A percentile compares a stretch with the other conserved stretches of the same genome.
These are phyloP conservation scores for Daldinia caldariorum DNA, from an alignment of 495 filamentous ascomycete species.

Conservation along the genomic window DNA sequence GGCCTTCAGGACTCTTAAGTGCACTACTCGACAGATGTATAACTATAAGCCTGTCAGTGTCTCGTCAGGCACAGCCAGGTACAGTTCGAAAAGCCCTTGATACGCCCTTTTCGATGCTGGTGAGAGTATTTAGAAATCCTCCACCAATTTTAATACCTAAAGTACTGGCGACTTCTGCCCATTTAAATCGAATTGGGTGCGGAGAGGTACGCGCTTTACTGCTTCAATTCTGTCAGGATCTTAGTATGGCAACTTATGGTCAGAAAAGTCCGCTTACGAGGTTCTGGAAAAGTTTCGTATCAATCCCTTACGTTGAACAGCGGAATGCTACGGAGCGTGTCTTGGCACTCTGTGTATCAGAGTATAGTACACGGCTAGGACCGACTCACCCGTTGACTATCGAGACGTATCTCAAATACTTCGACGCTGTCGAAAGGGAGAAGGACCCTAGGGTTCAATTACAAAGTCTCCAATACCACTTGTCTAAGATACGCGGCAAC, in stretches of 20 bases:
- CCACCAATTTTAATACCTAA: conserved; percentile 44
- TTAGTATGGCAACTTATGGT: conserved; percentile 34
- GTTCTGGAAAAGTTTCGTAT: conserved; percentile 45
- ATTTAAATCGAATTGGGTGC: conserved; percentile 43
- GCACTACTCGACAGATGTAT: conserved; percentile 46
- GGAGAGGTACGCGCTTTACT: conserved; percentile 43
- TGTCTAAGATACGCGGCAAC: conserved; percentile 30
- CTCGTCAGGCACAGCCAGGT: conserved; percentile 43
- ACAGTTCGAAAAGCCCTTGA: conserved; percentile 40
- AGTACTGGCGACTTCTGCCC: conserved; percentile 41
- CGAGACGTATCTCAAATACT: conserved; percentile 45
- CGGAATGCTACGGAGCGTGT: conserved; percentile 38
- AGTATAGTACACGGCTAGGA: conserved; percentile 41
- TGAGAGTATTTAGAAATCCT: conserved; percentile 47
- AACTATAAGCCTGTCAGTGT: conserved; percentile 44
- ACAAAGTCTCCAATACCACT: conserved; percentile 30
- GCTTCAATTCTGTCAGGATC: conserved; percentile 45
- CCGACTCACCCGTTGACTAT: conserved; percentile 39
- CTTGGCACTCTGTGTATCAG: conserved; percentile 40
- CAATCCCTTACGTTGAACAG: conserved; percentile 38
- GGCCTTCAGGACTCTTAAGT: conserved; percentile 44
- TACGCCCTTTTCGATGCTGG: conserved; percentile 43
- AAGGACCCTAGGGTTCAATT: conserved; percentile 40
- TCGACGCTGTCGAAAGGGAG: conserved; percentile 43
- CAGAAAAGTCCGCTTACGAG: conserved; percentile 32